Conservation (phyloP, 495 filamentous ascomycete species). For the Staphylotrichum longicolle region DNA sequence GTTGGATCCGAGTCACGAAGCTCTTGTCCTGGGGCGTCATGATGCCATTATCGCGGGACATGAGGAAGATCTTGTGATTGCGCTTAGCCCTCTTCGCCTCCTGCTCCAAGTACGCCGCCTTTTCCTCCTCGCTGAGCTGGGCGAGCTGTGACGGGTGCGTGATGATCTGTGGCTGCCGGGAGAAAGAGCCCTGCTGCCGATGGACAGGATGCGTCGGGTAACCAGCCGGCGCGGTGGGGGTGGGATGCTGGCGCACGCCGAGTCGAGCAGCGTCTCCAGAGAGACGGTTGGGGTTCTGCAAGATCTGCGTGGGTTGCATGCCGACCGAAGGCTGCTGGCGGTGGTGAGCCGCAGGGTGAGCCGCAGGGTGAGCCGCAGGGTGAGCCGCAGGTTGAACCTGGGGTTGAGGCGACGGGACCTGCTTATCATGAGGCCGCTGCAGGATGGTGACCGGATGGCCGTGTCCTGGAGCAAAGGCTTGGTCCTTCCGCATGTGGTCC, state of each 20-base stretch:
- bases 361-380: too few relatives aligned
- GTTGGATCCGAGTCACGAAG: constrained; percentile 95
- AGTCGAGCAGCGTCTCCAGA: constrained; percentile 40
- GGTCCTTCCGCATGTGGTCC: constrained; percentile 32
- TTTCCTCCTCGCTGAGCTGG: constrained; percentile 73
- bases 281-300: constrained; percentile 49
- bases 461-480: constrained; percentile 31
- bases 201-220: constrained; percentile 36
- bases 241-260: constrained; percentile 29
- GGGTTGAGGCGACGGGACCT: constrained; percentile 32
- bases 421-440: constrained; percentile 44
- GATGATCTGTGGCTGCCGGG: constrained; percentile 46
- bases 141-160: constrained; percentile 73
- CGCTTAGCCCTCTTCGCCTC: constrained; percentile 94
- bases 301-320: constrained; percentile 55
- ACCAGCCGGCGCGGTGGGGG: constrained; percentile 17
- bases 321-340: constrained; percentile 50
- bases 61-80: constrained; percentile 94
- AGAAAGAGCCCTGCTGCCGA: constrained; percentile 40
- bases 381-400: constrained; percentile 32
- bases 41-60: constrained; percentile 91
- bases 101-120: constrained; percentile 75
- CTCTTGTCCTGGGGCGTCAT: constrained; percentile 99
- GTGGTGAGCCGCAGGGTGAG: constrained; percentile 34
- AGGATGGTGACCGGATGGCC: constrained; percentile 48